Base-by-base conservation (phyloP, 805 yeast genomes). In the Candida alai region DNA sequence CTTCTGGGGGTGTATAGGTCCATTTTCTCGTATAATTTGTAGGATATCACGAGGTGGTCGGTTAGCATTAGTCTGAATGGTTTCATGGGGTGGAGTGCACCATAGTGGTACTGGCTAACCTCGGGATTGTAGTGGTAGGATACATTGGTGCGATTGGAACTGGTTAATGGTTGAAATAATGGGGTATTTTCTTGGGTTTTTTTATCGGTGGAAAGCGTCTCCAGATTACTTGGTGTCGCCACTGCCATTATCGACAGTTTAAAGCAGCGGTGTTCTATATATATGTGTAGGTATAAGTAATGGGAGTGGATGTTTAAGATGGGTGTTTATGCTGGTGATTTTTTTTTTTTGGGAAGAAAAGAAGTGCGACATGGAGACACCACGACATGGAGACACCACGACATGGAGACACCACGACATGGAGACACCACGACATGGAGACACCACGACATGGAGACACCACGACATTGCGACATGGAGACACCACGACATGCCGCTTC, bases 61-160 rank as follows among this genome's bases (percentile, higher is more conserved):
- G 98, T 90, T 28, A 90, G 72, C 89, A 88, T 82, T 42, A 93
- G 67, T 44, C 98, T 67, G 58, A 89, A 86, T 11, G 98, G 98
- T 57, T 90, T 90, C 98, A 90, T 90, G n/a, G 98, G 98, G 59
- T 90, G 98, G 40, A 79, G 75, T 1, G 85, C 84, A 12, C 98
- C 98, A 57, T 85, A 89, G 51, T 89, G 96, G 58, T 80, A 89
- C 44, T 76, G 74, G 1, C 85, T 71, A 0, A 81, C 94, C 34
- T 80, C 77, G 17, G 88, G 84, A 56, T 88, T 88, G 60, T 74
- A 86, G 58, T 88, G 97, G 60, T 88, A 88, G 6, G 95, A 85
- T 1, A 88, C 96, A 50, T 75, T 62, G 3, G 80, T 78, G 19
- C 32, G 37, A 10, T 26, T 32, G 39, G 69, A 67, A 5, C 32